A percentile compares a stretch with the other conserved stretches of the same genome.
Evolutionary conservation across 2,329 filamentous ascomycete species (phyloP).

Genomic region (Leptoxyphium fumago): DNA sequence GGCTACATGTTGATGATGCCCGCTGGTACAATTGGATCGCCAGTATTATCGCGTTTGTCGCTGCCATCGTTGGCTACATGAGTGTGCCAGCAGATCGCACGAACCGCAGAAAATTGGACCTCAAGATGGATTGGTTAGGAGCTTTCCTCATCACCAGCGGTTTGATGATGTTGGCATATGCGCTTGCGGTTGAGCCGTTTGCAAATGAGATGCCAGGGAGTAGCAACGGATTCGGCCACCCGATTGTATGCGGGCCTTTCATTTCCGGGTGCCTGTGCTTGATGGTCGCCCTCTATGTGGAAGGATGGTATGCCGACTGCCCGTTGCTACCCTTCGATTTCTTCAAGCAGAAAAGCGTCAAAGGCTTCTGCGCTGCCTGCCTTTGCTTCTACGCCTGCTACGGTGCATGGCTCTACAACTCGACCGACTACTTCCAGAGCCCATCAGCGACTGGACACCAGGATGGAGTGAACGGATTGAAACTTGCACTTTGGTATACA

Average conservation of each 20-base stretch:
- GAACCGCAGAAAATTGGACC: constrained; percentile 15
- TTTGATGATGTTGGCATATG: constrained; percentile 21
- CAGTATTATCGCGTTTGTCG: constrained; percentile 13
- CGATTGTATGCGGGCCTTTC: constrained; percentile 17
- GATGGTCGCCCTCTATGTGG: constrained; percentile 16
- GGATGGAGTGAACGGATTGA: constrained; percentile 13
- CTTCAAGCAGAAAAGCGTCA: constrained; percentile 18
- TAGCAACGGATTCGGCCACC: constrained; percentile 12
- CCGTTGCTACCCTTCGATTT: constrained; percentile 23
- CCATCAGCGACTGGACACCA: constrained; percentile 4
- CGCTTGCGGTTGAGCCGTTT: constrained; percentile 19
- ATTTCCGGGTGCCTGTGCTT: constrained; percentile 14
- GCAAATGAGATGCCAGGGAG: constrained; percentile 5
- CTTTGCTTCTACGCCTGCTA: constrained; percentile 24
- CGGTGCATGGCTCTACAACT: constrained; percentile 20
- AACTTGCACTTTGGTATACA: constrained; percentile 20
- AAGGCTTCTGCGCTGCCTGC: constrained; percentile 18
- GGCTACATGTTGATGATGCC: constrained; percentile 11
- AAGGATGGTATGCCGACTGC: constrained; percentile 19
- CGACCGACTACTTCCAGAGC: constrained; percentile 13
- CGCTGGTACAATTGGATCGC: constrained; percentile 23
- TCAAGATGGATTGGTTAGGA: constrained; percentile 24
- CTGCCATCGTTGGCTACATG: constrained; percentile 17
- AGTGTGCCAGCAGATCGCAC: constrained; percentile 19
- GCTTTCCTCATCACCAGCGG: constrained; percentile 20